A percentile compares a stretch with the other conserved stretches of the same genome.
phyloP scores from a whole-genome alignment of 768 basidiomycete genomes.

The Pleurotus salmoneostramineus region DNA sequence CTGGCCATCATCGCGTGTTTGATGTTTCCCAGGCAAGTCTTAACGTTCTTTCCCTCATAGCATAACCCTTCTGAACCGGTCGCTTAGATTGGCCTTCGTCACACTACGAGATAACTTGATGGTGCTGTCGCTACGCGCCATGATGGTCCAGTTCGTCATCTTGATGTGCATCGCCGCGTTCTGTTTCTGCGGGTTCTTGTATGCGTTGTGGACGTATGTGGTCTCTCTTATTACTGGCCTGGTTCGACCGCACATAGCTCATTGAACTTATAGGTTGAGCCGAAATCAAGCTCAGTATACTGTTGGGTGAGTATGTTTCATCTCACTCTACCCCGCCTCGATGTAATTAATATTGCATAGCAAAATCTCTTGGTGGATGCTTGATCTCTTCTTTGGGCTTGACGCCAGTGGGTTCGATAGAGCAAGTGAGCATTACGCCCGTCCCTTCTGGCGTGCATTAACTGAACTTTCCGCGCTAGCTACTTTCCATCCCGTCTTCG shows the following conservation, averaged over 20 bases:
- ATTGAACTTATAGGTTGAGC: constrained; percentile 45
- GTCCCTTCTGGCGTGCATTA: background rate
- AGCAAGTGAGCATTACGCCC: constrained; percentile 52
- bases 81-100: constrained; percentile 78
- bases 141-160: constrained; percentile 87
- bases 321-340: constrained; percentile 20
- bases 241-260: background rate
- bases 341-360: constrained; percentile 21
- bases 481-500: constrained; percentile 82
- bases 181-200: constrained; percentile 90
- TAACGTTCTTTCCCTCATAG: background rate
- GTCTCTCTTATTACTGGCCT: background rate
- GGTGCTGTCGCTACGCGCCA: constrained; percentile 82
- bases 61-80: background rate
- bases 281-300: constrained; percentile 45
- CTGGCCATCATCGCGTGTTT: constrained; percentile 87
- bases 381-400: constrained; percentile 92
- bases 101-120: constrained; percentile 78
- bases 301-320: constrained; percentile 26
- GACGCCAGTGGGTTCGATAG: constrained; percentile 87
- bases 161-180: constrained; percentile 84
- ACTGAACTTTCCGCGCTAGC: constrained; percentile 27
- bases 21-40: constrained; percentile 75
- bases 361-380: constrained; percentile 91
- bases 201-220: constrained; percentile 90